These are phyloP conservation scores for Rhizopogon sp. DNA, from an alignment of 768 basidiomycete genomes.

Conservation along the genomic window DNA sequence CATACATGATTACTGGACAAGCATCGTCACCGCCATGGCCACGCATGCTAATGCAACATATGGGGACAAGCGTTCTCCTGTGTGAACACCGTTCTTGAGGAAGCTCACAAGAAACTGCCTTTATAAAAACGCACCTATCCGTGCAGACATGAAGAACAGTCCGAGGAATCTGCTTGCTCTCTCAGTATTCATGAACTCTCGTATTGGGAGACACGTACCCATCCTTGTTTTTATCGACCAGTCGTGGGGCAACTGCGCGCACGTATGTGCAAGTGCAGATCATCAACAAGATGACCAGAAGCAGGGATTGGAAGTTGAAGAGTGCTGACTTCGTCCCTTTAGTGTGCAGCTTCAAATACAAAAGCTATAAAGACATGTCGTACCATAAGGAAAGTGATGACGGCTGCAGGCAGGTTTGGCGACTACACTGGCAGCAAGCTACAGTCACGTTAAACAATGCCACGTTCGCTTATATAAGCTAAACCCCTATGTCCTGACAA, in stretches of 20 bases:
- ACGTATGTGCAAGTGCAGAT: slow-evolving; percentile 98
- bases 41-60: slow-evolving; percentile 93
- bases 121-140: slow-evolving; percentile 70
- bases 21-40: slow-evolving; percentile 81
- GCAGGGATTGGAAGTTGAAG: slow-evolving; percentile 95
- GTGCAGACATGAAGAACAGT: slow-evolving; percentile 90
- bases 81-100: background rate
- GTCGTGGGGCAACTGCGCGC: slow-evolving; percentile 80
- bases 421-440: no score
- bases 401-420: background rate
- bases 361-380: background rate
- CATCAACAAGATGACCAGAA: slow-evolving; percentile 87
- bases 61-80: slow-evolving; percentile 93
- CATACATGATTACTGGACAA: slow-evolving; percentile 33
- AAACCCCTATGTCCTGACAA: no score
- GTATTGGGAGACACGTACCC: slow-evolving; percentile 50
- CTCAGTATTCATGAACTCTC: slow-evolving; percentile 1
- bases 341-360: background rate
- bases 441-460: no score
- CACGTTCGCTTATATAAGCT: no score
- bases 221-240: slow-evolving; percentile 91
- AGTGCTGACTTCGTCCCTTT: slow-evolving; percentile 66
- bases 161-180: slow-evolving; percentile 67
- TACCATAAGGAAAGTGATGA: background rate
- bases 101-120: background rate